Conservation (phyloP, 129 eudicot species). For the Ambrosia trifida region DNA sequence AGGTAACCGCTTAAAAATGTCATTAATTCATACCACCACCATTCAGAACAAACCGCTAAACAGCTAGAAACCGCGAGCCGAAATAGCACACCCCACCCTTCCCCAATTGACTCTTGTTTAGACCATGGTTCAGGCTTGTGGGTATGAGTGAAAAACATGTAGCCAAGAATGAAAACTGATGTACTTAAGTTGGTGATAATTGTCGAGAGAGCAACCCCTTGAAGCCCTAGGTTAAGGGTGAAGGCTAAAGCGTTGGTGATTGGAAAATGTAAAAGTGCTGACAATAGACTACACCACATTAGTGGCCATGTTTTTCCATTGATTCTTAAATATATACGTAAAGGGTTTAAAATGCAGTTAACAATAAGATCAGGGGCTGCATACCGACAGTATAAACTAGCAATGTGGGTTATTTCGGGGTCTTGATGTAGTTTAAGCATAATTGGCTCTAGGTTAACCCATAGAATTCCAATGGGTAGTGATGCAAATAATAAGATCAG, state of each 20-base stretch:
- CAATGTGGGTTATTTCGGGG: slow-evolving; percentile 58
- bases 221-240: slow-evolving; percentile 63
- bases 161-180: slow-evolving; percentile 55
- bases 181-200: slow-evolving; percentile 65
- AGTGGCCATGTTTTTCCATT: slow-evolving; percentile 87
- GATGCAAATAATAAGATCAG: slow-evolving; percentile 65
- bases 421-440: slow-evolving; percentile 81
- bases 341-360: slow-evolving; percentile 80
- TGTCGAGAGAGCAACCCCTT: slow-evolving; percentile 76
- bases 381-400: slow-evolving; percentile 72
- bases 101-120: slow-evolving; percentile 43
- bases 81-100: slow-evolving; percentile 74
- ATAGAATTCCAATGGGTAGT: slow-evolving; percentile 68
- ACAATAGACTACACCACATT: slow-evolving; percentile 75
- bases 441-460: slow-evolving; percentile 85
- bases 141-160: slow-evolving; percentile 46
- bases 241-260: slow-evolving; percentile 71
- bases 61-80: slow-evolving; percentile 81
- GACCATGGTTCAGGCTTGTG: slow-evolving; percentile 36
- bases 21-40: slow-evolving; percentile 99
- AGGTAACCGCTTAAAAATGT: slow-evolving; percentile 88
- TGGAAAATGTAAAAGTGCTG: slow-evolving; percentile 65
- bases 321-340: slow-evolving; percentile 82
- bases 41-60: slow-evolving; percentile 78
- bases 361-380: slow-evolving; percentile 88